Evolutionary conservation across 2,329 filamentous ascomycete genomes (phyloP), one percentile per base, ranked within the genome.

Genomic region (Teratosphaeria pseudoeucalypti): DNA sequence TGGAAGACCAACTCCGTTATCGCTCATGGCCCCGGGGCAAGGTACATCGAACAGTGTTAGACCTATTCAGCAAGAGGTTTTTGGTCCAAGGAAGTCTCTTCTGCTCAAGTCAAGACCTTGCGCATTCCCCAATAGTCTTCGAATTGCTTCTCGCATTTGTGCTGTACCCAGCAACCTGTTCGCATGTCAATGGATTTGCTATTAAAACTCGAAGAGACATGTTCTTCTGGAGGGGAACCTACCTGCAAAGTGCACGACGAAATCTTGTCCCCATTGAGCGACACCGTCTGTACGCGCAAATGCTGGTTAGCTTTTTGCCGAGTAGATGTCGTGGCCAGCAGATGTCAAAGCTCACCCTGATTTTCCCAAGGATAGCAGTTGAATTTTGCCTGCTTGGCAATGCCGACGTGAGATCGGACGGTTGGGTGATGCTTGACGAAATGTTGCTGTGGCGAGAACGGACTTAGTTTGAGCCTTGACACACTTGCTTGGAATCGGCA

Each of bases 61-160:
- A 32, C 29, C 29, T 1, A 32, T 32, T 32, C 29, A 7, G 29
- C 29, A 32, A 6, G 29, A 32, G 29, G 29, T 7, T 7, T 32
- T 32, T 32, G 29, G 29, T 32, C 29, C 5, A 32, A 32, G 5
- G 29, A 32, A 32, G 80, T 14, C 37, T 12, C 11, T 49, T 49
- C 16, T 7, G 10, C 5, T 49, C 11, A 23, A 1, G 23, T 11
- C 43, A 49, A 49, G 9, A 23, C 19, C 43, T 49, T 49, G 43
- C 43, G 43, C 43, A 49, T 49, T 7, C 9, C 19, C 43, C 43
- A 49, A n/a, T 49, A 49, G 6, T 49, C 43, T 2, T 49, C 43
- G 43, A 49, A 49, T 10, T 23, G 16, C 43, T 23, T 23, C n/a
- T 23, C 2, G 43, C 43, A 49, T 19, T 6, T 23, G 43, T 49